Conservation (phyloP, 257 asterid genomes). For the Solanum clarkiae region DNA sequence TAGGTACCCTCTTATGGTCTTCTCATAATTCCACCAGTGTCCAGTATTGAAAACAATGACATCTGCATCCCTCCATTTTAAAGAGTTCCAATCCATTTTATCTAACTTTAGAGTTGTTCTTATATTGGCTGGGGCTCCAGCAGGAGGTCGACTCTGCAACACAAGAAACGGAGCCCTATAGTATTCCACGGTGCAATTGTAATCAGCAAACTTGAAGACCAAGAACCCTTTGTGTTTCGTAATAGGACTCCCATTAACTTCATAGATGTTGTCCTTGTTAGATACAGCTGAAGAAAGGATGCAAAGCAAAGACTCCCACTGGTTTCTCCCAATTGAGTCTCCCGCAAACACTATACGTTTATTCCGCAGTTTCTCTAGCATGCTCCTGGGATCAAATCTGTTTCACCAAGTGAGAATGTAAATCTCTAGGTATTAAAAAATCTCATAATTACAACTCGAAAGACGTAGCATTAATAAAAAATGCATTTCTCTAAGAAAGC, state of each 20-base stretch:
- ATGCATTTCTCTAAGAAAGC: background rate
- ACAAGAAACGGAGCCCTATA: constrained; percentile 90
- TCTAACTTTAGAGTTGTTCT: constrained; percentile 69
- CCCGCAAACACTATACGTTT: constrained; percentile 80
- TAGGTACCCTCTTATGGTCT: constrained; percentile 74
- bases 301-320: constrained; percentile 96
- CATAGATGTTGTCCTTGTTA: constrained; percentile 45
- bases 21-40: constrained; percentile 94
- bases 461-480: background rate
- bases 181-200: constrained; percentile 82
- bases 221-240: constrained; percentile 90
- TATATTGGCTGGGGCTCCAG: constrained; percentile 21
- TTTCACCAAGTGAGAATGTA: background rate
- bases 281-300: constrained; percentile 65
- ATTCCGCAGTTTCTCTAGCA: constrained; percentile 70
- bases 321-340: constrained; percentile 98
- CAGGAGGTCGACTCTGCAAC: constrained; percentile 80
- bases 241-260: constrained; percentile 83
- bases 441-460: background rate
- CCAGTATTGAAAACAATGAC: constrained; percentile 72
- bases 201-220: constrained; percentile 59
- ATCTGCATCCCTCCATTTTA: constrained; percentile 73
- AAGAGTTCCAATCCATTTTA: constrained; percentile 73
- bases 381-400: constrained; percentile 65
- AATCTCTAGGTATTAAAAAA: background rate